Evolutionary conservation across 257 asterid genomes (phyloP).

Genomic region (Paraleonurus japonicus): DNA sequence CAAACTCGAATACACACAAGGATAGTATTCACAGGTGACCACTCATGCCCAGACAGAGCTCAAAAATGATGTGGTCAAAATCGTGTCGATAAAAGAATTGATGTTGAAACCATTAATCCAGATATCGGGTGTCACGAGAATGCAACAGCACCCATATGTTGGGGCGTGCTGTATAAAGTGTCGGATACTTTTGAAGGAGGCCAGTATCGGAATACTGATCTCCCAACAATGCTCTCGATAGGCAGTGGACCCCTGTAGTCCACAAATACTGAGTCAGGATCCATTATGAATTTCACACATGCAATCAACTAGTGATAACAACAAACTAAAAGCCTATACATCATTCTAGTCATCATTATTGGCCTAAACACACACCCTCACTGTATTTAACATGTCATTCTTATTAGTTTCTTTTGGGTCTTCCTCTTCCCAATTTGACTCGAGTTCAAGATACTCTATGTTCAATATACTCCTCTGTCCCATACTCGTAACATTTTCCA

Average conservation of each 20-base stretch:
- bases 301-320: neutral
- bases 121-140: conserved; percentile 38
- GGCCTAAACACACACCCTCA: neutral
- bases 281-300: neutral
- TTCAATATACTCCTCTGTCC: too few relatives aligned
- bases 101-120: neutral
- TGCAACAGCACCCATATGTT: conserved; percentile 32
- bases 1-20: neutral
- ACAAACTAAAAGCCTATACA: neutral
- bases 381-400: neutral
- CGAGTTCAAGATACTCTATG: neutral
- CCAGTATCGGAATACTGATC: conserved; percentile 80
- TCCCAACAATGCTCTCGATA: conserved; percentile 51
- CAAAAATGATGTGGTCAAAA: conserved; percentile 11
- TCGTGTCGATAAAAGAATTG: conserved; percentile 16
- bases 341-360: neutral
- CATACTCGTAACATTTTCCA: too few relatives aligned
- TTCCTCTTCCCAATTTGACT: neutral
- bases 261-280: conserved; percentile 12
- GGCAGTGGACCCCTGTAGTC: conserved; percentile 77
- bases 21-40: conserved; percentile 24
- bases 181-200: conserved; percentile 71
- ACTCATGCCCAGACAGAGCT: conserved; percentile 17
- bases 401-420: neutral
- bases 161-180: conserved; percentile 43